Evolutionary conservation across 805 yeast species (phyloP).

Genomic region (Candida adriatica): DNA sequence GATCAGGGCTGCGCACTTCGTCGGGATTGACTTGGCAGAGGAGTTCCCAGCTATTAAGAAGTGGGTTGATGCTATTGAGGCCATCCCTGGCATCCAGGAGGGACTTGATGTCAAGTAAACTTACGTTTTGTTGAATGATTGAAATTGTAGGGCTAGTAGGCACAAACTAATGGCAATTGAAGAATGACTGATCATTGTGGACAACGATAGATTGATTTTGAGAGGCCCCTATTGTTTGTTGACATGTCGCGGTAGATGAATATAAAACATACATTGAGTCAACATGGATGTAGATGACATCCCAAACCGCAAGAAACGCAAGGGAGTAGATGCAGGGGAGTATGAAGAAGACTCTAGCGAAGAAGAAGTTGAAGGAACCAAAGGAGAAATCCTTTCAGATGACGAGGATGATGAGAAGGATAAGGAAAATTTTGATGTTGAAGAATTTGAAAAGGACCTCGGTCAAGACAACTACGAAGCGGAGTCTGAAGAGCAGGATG

Average conservation of each 20-base stretch:
- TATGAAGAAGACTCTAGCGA: slow-evolving; percentile 24
- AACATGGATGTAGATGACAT: too few relatives aligned
- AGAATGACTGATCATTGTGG: too few relatives aligned
- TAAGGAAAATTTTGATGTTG: slow-evolving; percentile 13
- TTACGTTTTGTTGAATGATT: too few relatives aligned
- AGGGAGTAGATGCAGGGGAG: slow-evolving; percentile 12
- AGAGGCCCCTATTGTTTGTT: too few relatives aligned
- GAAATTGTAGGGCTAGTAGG: too few relatives aligned
- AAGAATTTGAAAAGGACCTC: slow-evolving; percentile 10
- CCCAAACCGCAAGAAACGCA: slow-evolving; percentile 8
- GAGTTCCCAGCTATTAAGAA: slow-evolving; percentile 32
- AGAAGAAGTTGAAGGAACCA: not conserved
- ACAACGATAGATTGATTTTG: too few relatives aligned
- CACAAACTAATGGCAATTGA: too few relatives aligned
- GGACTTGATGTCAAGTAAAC: too few relatives aligned
- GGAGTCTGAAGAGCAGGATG: slow-evolving; percentile 1
- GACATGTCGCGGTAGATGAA: too few relatives aligned
- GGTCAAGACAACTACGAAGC: slow-evolving; percentile 18
- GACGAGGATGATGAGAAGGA: slow-evolving; percentile 12
- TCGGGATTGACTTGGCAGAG: slow-evolving; percentile 27
- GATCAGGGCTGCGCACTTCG: slow-evolving; percentile 23
- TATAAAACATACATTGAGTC: too few relatives aligned
- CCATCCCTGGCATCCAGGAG: slow-evolving; percentile 28
- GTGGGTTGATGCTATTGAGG: slow-evolving; percentile 33
- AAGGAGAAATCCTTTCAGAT: slow-evolving; percentile 14